A percentile compares a stretch with the other conserved stretches of the same genome.
phyloP scores from a whole-genome alignment of 345 rosid species.

The Moringa oleifera region DNA sequence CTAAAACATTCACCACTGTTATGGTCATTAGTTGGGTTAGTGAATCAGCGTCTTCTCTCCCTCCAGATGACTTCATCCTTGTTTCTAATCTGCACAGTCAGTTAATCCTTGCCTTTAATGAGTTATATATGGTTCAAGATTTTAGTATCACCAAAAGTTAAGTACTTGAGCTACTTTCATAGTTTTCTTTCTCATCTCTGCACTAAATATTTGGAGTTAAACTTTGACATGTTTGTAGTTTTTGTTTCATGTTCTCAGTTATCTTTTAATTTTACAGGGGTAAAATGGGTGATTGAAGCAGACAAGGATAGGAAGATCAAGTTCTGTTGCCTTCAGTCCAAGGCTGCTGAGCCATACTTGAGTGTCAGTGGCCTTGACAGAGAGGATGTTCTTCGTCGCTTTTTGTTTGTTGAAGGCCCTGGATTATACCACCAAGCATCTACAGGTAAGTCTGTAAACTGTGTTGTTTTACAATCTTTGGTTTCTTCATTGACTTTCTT shows the following conservation, averaged over 20 bases:
- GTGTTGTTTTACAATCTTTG: neutral
- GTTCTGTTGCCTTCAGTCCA: constrained; percentile 90
- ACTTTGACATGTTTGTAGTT: too few species aligned
- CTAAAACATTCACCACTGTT: too few species aligned
- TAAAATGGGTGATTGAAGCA: constrained; percentile 79
- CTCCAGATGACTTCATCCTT: neutral
- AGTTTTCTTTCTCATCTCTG: too few species aligned
- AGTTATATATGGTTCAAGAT: too few species aligned
- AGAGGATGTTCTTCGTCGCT: constrained; percentile 68
- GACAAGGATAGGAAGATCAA: constrained; percentile 83
- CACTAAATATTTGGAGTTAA: too few species aligned
- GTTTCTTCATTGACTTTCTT: neutral
- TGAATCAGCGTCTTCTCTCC: too few species aligned
- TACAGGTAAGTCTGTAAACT: constrained; percentile 55
- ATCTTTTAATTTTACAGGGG: constrained; percentile 42
- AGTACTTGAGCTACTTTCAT: too few species aligned
- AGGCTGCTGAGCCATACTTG: constrained; percentile 83
- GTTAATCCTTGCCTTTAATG: too few species aligned
- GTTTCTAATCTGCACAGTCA: neutral
- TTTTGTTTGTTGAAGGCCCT: constrained; percentile 81
- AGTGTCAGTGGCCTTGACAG: constrained; percentile 59
- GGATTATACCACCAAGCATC: constrained; percentile 77
- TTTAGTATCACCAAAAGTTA: too few species aligned
- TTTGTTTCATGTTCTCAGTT: neutral
- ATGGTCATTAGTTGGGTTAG: too few species aligned